A percentile compares a stretch with the other conserved stretches of the same genome.
Conservation (phyloP, 129 eudicot species). For the Flaveria linearis region DNA sequence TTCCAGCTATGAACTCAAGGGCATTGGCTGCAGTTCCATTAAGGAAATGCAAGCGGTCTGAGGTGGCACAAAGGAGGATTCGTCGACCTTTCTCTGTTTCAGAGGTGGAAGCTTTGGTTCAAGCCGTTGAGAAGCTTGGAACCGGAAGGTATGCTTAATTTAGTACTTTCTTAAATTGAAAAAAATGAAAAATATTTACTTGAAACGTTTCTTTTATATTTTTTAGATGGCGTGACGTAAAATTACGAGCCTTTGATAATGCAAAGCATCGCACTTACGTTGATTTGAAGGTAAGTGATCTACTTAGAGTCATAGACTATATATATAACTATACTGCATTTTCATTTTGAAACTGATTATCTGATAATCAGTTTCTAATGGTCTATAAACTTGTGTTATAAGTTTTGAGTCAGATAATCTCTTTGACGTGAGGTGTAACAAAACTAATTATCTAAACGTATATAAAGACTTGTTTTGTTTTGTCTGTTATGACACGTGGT, state of each 20-base stretch:
- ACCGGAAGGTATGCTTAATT: slow-evolving; percentile 53
- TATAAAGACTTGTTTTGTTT: no score
- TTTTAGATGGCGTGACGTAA: slow-evolving; percentile 97
- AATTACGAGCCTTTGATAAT: slow-evolving; percentile 87
- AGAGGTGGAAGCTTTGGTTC: slow-evolving; percentile 97
- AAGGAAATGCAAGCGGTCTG: slow-evolving; percentile 76
- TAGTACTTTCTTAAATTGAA: background rate
- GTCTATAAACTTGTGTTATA: no score
- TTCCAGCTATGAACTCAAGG: slow-evolving; percentile 52
- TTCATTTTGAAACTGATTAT: no score
- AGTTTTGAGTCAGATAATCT: no score
- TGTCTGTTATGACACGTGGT: slow-evolving; percentile 8
- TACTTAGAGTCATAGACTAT: background rate
- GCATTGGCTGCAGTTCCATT: slow-evolving; percentile 60
- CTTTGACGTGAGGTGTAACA: no score
- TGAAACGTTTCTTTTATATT: background rate
- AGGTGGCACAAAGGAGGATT: slow-evolving; percentile 81
- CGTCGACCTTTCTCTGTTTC: slow-evolving; percentile 96
- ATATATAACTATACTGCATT: no score
- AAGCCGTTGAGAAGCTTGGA: slow-evolving; percentile 98
- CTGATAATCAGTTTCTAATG: no score
- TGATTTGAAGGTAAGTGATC: slow-evolving; percentile 76
- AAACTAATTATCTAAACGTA: no score
- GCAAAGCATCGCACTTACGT: slow-evolving; percentile 97
- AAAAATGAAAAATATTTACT: background rate